Conservation (phyloP, 2,329 filamentous ascomycete genomes). For the Penicillium brevicompactum region DNA sequence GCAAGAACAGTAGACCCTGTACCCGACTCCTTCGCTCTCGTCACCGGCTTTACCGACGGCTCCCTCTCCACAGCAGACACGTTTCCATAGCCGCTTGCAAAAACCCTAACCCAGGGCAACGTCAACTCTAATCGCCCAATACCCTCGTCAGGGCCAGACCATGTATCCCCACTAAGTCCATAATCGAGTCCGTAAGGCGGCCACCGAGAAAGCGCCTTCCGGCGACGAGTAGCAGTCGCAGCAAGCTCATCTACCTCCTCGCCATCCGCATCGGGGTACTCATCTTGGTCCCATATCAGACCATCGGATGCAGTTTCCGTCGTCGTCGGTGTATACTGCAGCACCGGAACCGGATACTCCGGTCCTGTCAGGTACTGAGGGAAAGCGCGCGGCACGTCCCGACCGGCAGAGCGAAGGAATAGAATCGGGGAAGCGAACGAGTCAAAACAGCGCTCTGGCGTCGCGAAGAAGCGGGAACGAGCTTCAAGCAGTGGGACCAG, state of each 20-base stretch:
- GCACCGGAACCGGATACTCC: constrained; percentile 36
- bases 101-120: constrained; percentile 37
- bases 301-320: background rate
- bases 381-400: constrained; percentile 39
- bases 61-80: background rate
- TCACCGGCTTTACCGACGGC: background rate
- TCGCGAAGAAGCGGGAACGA: constrained; percentile 38
- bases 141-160: constrained; percentile 16
- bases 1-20: constrained; percentile 33
- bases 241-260: background rate
- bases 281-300: constrained; percentile 10
- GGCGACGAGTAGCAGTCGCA: constrained; percentile 26
- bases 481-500: constrained; percentile 39
- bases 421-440: constrained; percentile 47
- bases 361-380: constrained; percentile 38
- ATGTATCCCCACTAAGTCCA: constrained; percentile 21
- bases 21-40: background rate
- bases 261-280: constrained; percentile 7
- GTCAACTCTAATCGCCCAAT: constrained; percentile 30
- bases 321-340: constrained; percentile 14
- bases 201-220: constrained; percentile 43
- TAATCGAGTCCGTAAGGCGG: constrained; percentile 43
- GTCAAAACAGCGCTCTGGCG: constrained; percentile 45
- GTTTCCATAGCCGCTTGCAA: constrained; percentile 10
- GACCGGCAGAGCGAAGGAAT: constrained; percentile 45